Evolutionary conservation across 2,329 filamentous ascomycete genomes (phyloP).

Genomic region (Fusarium chaquense): DNA sequence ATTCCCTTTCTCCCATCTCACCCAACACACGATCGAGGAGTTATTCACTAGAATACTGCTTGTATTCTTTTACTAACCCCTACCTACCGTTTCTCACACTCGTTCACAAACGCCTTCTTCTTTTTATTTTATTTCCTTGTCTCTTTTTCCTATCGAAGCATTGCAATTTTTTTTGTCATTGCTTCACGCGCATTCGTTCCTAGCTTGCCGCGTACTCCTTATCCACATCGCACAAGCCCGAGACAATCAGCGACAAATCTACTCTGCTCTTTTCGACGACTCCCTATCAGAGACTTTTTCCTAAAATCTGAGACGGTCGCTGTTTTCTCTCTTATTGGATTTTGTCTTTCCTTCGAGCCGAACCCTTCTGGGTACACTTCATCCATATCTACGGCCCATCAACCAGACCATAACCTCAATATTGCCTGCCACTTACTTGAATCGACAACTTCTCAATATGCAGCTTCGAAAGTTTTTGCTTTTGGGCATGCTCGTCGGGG

Average conservation of each 20-base stretch:
- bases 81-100: slow-evolving; percentile 32
- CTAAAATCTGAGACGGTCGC: slow-evolving; percentile 36
- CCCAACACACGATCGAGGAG: slow-evolving; percentile 20
- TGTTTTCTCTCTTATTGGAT: slow-evolving; percentile 37
- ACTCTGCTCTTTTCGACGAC: slow-evolving; percentile 23
- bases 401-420: slow-evolving; percentile 10
- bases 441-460: slow-evolving; percentile 37
- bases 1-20: slow-evolving; percentile 18
- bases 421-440: slow-evolving; percentile 32
- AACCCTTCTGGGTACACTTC: slow-evolving; percentile 34
- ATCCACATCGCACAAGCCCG: slow-evolving; percentile 35
- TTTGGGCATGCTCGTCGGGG: slow-evolving; percentile 43
- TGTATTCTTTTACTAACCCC: slow-evolving; percentile 10
- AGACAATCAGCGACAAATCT: slow-evolving; percentile 36
- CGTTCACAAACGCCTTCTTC: slow-evolving; percentile 22
- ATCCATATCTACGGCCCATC: slow-evolving; percentile 12
- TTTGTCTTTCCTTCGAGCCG: slow-evolving; percentile 27
- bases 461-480: slow-evolving; percentile 45
- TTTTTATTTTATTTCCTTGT: slow-evolving; percentile 4
- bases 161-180: slow-evolving; percentile 6
- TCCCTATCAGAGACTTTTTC: slow-evolving; percentile 17
- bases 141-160: neutral
- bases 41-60: slow-evolving; percentile 28
- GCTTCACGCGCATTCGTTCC: slow-evolving; percentile 20
- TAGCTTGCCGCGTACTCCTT: slow-evolving; percentile 33